Evolutionary conservation across 2,329 filamentous ascomycete genomes (phyloP), one percentile per base, ranked within the genome.

Genomic region (Trichophyton schoenleinii): DNA sequence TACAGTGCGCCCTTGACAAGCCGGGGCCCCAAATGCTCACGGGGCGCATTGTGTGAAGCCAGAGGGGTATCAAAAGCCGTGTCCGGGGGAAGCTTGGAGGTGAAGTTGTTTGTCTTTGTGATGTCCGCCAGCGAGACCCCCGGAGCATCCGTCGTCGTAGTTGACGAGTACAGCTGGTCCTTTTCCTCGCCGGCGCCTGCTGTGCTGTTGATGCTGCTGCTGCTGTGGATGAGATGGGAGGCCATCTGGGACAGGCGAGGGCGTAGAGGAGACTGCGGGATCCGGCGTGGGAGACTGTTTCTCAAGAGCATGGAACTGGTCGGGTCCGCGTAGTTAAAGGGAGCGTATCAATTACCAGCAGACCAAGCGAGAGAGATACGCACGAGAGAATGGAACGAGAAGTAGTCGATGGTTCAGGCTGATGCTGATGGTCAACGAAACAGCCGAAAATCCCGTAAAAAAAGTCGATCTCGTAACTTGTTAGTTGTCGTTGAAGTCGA

Each of bases 1-100:
- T 89, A 99, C 58, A 92, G 76, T 3, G 94, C 92, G 63, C 86
- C 83, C 70, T 87, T 89, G 46, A 99, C 94, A 72, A 90, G 80
- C 57, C 91, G 87, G 15, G 94, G 92, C 0, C 83, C 81, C 57
- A 97, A 86, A 41, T 86, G 77, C 61, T 87, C 81, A 68, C 92
- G 85, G 0, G 90, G 87, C 0, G 89, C 90, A 67, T 83, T 82
- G 73, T 97, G 89, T 0, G 92, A 96, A 63, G 82, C 81, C 63
- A 85, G 81, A 0, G 94, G 91, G 0, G 90, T 95, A 15, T 90
- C 86, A 70, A 88, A 96, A 31, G 82, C 75, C 9, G 86, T 74
- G 70, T 99, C 94, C 7, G 90, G 75, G 2, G 91, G 89, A 3
- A 96, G 78, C 59, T 81, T 83, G 2, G 77, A 75, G 0, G 85